Conservation (phyloP, 2,329 filamentous ascomycete genomes). For the Thyridium curvatum region DNA sequence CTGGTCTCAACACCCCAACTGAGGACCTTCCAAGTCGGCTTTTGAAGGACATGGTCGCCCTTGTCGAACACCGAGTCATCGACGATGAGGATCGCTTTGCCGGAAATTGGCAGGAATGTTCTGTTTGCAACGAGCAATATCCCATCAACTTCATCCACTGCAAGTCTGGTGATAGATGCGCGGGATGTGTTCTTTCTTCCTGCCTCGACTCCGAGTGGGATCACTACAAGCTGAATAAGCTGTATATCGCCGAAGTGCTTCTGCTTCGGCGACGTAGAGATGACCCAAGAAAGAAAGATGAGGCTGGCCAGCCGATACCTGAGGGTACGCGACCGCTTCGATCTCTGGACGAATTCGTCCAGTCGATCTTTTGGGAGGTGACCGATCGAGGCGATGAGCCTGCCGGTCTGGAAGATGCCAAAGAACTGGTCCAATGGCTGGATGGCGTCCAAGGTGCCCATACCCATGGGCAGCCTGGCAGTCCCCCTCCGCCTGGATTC, state of each 20-base stretch:
- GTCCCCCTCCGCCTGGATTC: no score
- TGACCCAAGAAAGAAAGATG: no score
- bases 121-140: not conserved
- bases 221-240: constrained; percentile 4
- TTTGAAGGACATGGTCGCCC: not conserved
- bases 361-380: no score
- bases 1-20: not conserved
- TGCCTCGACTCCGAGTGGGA: not conserved
- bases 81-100: not conserved
- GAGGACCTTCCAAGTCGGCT: not conserved
- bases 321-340: no score
- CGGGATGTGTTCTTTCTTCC: not conserved
- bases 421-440: no score
- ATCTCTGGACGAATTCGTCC: no score
- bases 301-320: no score
- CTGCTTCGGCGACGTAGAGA: not conserved
- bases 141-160: not conserved
- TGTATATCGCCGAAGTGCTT: not conserved
- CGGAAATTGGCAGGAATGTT: not conserved
- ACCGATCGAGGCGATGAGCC: no score
- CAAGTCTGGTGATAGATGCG: not conserved
- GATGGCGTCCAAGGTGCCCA: no score
- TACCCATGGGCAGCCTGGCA: no score
- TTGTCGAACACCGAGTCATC: not conserved
- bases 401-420: no score